These are phyloP conservation scores for Thyridium curvatum DNA, from an alignment of 2,329 filamentous ascomycete species.

Conservation along the genomic window DNA sequence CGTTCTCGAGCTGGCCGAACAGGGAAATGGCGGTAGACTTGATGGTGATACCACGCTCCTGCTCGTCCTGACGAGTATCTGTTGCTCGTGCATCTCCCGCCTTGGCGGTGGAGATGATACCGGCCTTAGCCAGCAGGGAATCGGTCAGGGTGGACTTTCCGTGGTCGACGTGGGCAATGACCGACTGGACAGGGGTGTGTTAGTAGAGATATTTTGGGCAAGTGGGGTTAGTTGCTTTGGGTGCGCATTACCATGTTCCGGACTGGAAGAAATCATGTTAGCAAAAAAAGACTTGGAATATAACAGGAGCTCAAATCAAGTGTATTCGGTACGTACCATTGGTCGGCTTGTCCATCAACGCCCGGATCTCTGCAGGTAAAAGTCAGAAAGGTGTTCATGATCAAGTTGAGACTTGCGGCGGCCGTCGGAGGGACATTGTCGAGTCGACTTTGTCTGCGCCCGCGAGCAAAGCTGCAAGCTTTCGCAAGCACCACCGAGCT, in stretches of 20 bases:
- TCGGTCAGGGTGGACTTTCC: conserved; percentile 99
- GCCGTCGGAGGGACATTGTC: too few species aligned
- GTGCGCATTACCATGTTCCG: conserved; percentile 11
- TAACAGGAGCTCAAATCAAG: conserved; percentile 1
- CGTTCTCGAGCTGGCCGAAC: conserved; percentile 74
- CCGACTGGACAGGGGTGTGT: conserved; percentile 58
- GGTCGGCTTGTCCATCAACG: conserved; percentile 70
- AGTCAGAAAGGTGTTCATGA: too few species aligned
- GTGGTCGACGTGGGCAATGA: conserved; percentile 99
- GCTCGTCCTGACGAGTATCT: conserved; percentile 94
- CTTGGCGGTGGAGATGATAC: conserved; percentile 98
- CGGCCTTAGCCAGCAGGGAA: conserved; percentile 96
- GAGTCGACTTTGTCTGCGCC: too few species aligned
- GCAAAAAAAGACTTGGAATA: background rate
- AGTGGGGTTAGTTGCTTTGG: background rate
- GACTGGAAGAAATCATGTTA: conserved; percentile 5
- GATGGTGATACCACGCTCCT: conserved; percentile 99
- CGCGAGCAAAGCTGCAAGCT: too few species aligned
- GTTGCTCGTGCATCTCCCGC: conserved; percentile 94
- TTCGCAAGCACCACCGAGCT: too few species aligned
- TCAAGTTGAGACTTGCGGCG: too few species aligned
- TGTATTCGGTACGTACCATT: conserved; percentile 68
- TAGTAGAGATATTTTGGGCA: background rate
- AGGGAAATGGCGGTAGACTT: conserved; percentile 99
- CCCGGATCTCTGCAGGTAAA: too few species aligned